Conservation (phyloP, 2,329 filamentous ascomycete species). For the Diaporthe ampelina region DNA sequence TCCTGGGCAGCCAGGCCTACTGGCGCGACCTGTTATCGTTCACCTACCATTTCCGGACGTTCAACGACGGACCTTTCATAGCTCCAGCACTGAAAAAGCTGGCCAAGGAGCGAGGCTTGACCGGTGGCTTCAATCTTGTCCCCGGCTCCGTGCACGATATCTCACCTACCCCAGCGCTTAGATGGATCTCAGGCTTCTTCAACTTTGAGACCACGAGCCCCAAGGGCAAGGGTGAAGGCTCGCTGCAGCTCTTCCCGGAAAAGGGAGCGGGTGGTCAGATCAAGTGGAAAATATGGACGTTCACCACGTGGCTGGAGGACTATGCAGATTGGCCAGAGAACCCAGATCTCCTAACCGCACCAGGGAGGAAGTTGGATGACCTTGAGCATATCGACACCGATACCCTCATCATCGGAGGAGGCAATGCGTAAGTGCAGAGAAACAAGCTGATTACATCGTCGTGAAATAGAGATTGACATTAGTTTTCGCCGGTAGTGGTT, state of each 20-base stretch:
- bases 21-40: conserved; percentile 55
- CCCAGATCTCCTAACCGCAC: conserved; percentile 44
- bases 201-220: conserved; percentile 51
- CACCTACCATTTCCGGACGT: conserved; percentile 55
- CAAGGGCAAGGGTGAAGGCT: conserved; percentile 49
- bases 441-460: rapidly evolving
- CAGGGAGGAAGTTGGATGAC: conserved; percentile 42
- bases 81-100: conserved; percentile 46
- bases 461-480: background rate
- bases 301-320: conserved; percentile 49
- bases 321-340: conserved; percentile 48
- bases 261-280: background rate
- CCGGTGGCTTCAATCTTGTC: conserved; percentile 40
- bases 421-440: conserved; percentile 48
- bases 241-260: conserved; percentile 49
- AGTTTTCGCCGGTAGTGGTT: conserved; percentile 43
- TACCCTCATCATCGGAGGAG: conserved; percentile 53
- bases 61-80: conserved; percentile 45
- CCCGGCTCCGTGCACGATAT: conserved; percentile 41
- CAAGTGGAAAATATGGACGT: conserved; percentile 53
- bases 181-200: conserved; percentile 51
- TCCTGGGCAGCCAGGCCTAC: conserved; percentile 51
- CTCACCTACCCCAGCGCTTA: conserved; percentile 43
- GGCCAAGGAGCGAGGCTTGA: conserved; percentile 41
- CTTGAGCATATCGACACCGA: conserved; percentile 47